These are phyloP conservation scores for Prunus padus DNA, from an alignment of 306 rosid species.

Conservation along the genomic window DNA sequence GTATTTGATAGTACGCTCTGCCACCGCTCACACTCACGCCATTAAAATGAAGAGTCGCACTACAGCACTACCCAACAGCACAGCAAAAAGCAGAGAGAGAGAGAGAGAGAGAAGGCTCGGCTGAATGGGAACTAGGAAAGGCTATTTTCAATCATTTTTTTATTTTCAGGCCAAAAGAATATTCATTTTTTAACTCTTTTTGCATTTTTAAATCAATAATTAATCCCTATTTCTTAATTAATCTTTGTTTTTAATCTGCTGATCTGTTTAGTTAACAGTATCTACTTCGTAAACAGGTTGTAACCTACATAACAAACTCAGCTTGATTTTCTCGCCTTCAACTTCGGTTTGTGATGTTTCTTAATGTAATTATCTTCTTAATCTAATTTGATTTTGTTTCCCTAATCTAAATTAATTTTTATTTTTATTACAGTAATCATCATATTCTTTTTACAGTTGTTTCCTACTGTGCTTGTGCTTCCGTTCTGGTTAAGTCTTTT, in stretches of 20 bases:
- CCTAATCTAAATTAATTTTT: neutral
- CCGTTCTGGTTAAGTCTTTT: neutral
- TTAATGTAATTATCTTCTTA: neutral
- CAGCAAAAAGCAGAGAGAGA: conserved; percentile 16
- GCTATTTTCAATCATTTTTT: neutral
- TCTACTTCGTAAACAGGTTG: conserved; percentile 14
- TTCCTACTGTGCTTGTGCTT: neutral
- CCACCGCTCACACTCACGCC: conserved; percentile 30
- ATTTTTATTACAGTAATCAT: neutral
- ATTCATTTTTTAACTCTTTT: neutral
- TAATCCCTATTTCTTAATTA: neutral
- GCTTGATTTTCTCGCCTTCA: neutral
- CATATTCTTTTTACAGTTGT: neutral
- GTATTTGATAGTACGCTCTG: conserved; percentile 28
- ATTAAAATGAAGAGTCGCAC: conserved; percentile 35
- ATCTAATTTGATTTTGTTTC: neutral
- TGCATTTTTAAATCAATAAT: neutral
- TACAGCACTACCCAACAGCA: conserved; percentile 15
- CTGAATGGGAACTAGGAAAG: neutral
- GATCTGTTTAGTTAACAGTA: neutral
- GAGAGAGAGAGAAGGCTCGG: neutral
- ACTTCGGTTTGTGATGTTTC: neutral
- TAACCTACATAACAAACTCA: neutral
- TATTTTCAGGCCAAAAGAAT: neutral
- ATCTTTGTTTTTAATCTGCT: neutral